These are phyloP conservation scores for Cercospora sp. DNA, from an alignment of 2,329 filamentous ascomycete species.

Conservation along the genomic window DNA sequence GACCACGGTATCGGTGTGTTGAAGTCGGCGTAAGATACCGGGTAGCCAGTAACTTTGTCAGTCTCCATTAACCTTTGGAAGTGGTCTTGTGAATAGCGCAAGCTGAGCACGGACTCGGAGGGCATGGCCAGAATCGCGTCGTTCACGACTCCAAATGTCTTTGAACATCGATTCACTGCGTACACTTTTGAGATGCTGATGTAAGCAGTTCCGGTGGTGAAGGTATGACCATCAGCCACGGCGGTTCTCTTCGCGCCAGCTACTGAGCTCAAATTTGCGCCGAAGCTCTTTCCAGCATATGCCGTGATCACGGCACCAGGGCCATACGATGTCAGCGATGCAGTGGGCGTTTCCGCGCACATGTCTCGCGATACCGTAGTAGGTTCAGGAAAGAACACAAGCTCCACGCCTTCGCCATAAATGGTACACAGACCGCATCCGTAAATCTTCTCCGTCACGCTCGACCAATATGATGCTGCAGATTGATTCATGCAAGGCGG, in stretches of 20 bases:
- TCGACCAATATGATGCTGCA: conserved; percentile 17
- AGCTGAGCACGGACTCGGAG: conserved; percentile 32
- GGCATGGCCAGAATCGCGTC: conserved; percentile 35
- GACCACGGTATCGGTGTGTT: conserved; percentile 34
- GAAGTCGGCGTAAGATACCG: conserved; percentile 35
- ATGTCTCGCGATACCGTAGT: conserved; percentile 31
- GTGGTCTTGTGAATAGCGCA: conserved; percentile 35
- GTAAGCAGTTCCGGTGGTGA: conserved; percentile 36
- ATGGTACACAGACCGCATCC: conserved; percentile 38
- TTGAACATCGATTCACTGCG: conserved; percentile 31
- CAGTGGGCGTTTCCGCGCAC: conserved; percentile 33
- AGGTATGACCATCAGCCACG: conserved; percentile 30
- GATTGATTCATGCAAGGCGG: conserved; percentile 31
- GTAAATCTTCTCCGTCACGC: conserved; percentile 22
- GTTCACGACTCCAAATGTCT: conserved; percentile 25
- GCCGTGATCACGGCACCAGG: conserved; percentile 29
- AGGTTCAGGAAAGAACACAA: conserved; percentile 34
- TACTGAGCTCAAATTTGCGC: conserved; percentile 8
- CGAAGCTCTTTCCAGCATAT: conserved; percentile 28
- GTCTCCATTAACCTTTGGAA: conserved; percentile 31
- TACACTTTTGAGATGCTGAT: conserved; percentile 35
- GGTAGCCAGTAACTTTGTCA: conserved; percentile 33
- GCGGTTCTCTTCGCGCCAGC: conserved; percentile 18
- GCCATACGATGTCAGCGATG: conserved; percentile 31
- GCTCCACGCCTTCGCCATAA: conserved; percentile 34